phyloP scores from a whole-genome alignment of 306 rosid genomes.

The Hippophae tibetana region DNA sequence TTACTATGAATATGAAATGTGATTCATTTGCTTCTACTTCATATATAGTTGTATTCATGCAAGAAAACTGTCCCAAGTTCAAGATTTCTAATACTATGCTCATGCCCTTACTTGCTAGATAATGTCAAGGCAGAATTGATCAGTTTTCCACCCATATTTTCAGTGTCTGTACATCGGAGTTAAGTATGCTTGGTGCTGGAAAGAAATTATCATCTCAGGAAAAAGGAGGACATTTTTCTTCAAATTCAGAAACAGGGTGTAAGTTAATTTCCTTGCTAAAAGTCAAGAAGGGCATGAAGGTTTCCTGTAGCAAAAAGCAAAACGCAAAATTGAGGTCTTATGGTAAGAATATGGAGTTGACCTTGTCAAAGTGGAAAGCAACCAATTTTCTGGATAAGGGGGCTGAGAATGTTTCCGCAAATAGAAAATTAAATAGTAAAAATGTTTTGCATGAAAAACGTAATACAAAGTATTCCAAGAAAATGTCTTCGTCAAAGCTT shows the following conservation, averaged over 20 bases:
- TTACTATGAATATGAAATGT: too few relatives aligned
- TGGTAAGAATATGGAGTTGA: constrained; percentile 23
- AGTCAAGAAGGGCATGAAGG: constrained; percentile 27
- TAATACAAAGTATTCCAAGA: constrained; percentile 32
- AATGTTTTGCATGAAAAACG: constrained; percentile 13
- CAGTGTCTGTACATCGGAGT: constrained; percentile 27
- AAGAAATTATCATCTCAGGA: constrained; percentile 33
- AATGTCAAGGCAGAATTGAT: too few relatives aligned
- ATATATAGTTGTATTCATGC: too few relatives aligned
- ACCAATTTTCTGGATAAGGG: constrained; percentile 27
- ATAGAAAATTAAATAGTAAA: constrained; percentile 24
- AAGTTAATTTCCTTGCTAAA: constrained; percentile 28
- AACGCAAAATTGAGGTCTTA: constrained; percentile 33
- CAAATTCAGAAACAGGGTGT: constrained; percentile 25
- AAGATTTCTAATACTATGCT: neutral
- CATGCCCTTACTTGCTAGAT: neutral
- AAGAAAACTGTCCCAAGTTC: too few relatives aligned
- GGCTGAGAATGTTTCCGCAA: constrained; percentile 22
- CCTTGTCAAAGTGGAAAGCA: constrained; percentile 26
- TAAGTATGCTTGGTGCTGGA: constrained; percentile 43
- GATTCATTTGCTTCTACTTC: too few relatives aligned
- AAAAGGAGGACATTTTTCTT: constrained; percentile 30
- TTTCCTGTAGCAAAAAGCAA: constrained; percentile 31
- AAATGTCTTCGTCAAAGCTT: constrained; percentile 27
- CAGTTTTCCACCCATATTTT: constrained; percentile 12